Evolutionary conservation across 129 eudicot species (phyloP), one percentile per base, ranked within the genome.

Genomic region (Logfia minima): DNA sequence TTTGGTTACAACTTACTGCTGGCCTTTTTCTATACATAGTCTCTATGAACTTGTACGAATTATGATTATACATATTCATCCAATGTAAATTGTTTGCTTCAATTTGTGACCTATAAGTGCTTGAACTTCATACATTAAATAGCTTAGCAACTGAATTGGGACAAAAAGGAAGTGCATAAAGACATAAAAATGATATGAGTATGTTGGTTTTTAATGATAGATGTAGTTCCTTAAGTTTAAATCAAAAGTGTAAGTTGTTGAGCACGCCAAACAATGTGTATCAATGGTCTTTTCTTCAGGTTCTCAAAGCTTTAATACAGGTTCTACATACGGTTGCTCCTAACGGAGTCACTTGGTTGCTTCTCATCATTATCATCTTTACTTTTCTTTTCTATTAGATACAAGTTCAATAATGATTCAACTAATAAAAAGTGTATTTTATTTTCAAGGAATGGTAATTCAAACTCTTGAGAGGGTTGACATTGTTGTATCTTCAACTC

Each of bases 21-120:
- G 8, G 75, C 37, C 37, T 80, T 66, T 7, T 23, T 41, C 11
- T 3, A 56, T 37, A 56, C 64, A 74, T 10, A 21, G 37, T 56
- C 24, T 37, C 35, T 41, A 53, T 72, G 55, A 79, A 48, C 35
- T 23, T 73, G 74, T 72, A 78, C 70, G 23, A 17, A 28, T 18
- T 66, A 43, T 45, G 62, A 48, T 22, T 53, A 63, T 31, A 64
- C 9, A 65, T 26, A 45, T 75, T 75, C 22, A 29, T 75, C 48
- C 14, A 31, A 29, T 75, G 62, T 75, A 75, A 48, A 48, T 13
- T 14, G 55, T 13, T 48, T 48, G 55, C 55, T 48, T 48, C n/a
- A 14, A 48, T 14, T 13, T 48, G 55, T 48, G n/a, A 48, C 55
- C 5, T 48, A 48, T 48, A 48, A 48, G 55, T 48, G 3, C 55